Evolutionary conservation across 768 basidiomycete genomes (phyloP), one percentile per base, ranked within the genome.

Genomic region (Suillus bovinus): DNA sequence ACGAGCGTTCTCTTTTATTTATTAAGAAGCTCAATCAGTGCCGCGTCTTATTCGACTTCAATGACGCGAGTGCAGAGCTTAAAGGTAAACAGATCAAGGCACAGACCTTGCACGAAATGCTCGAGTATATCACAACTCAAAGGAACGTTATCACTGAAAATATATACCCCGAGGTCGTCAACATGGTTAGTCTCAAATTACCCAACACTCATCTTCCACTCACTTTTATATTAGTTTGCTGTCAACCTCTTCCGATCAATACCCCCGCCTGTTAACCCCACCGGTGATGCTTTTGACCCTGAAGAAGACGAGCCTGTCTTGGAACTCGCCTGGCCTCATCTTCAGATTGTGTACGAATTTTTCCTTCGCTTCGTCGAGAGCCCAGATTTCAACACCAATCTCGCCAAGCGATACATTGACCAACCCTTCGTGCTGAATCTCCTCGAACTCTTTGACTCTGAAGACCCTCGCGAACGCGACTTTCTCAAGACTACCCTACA

Each of bases 291-390:
- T 2, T 99, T 97, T 73, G 97, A 99, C 74, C 97, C 97, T 24
- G 97, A 99, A 77, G 97, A 99, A 79, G 97, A 99, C 70, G 97
- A 99, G 67, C 97, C 97, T 8, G 97, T 99, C 3, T 84, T 99
- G 63, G 97, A 99, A 74, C 90, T 99, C 61, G 97, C 97, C 31
- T 99, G 97, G 97, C 97, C 97, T 44, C 97, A 99, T 76, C 84
- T 99, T 61, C 96, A 99, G 76, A 96, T 99, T 67, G 97, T 99
- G 58, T 99, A 99, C 80, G 97, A 99, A 77, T 98, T 99, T 78
- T 99, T 99, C 86, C 88, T 99, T 36, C 91, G 97, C 42, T 99
- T 99, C 72, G 92, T 99, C 63, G 97, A 99, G 77, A 92, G 88
- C 68, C 92, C 92, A 20, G 97, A 99, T 75, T 99, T 99, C 81